Evolutionary conservation across 1,284 basidiomycete genomes (phyloP).

Genomic region (Melampsora larici-populina): DNA sequence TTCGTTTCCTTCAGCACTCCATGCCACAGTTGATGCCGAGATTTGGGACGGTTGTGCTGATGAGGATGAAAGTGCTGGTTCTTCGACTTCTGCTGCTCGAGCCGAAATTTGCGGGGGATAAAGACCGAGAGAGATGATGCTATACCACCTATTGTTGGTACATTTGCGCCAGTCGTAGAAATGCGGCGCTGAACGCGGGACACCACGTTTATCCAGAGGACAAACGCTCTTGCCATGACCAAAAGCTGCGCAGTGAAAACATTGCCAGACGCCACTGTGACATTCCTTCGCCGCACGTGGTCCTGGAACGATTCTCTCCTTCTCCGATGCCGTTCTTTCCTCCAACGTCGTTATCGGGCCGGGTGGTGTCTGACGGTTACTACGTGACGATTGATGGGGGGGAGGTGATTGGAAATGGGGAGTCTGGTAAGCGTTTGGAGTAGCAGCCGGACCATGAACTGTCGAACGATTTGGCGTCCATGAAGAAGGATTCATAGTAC

Average conservation of each 20-base stretch:
- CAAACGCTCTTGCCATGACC: background rate
- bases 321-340: no score
- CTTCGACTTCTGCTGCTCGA: background rate
- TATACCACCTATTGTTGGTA: background rate
- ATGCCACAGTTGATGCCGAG: background rate
- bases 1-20: background rate
- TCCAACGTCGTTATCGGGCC: no score
- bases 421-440: no score
- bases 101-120: background rate
- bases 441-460: no score
- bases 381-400: no score
- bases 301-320: no score
- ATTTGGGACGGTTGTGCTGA: background rate
- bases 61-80: background rate
- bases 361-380: no score
- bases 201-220: background rate
- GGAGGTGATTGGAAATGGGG: no score
- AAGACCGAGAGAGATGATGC: background rate
- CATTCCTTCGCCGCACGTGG: background rate
- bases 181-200: background rate
- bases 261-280: background rate
- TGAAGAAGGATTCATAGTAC: background rate
- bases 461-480: background rate
- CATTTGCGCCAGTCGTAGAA: background rate
- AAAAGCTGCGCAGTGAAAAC: background rate